phyloP scores from a whole-genome alignment of 345 rosid genomes.

The Euphorbia lathyris region DNA sequence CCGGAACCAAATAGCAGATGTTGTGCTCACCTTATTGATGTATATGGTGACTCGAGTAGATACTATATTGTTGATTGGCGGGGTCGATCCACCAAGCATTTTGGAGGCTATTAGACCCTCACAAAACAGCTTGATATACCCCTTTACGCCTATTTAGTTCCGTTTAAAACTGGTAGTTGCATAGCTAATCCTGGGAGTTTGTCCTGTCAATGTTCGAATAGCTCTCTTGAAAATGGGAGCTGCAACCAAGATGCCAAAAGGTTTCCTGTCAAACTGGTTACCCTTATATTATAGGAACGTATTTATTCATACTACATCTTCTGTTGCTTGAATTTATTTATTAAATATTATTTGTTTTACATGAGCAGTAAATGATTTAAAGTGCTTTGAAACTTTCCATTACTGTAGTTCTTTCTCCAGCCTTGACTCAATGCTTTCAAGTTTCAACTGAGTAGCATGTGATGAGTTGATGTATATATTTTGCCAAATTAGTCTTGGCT shows the following conservation, averaged over 20 bases:
- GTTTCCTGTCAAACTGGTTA: conserved; percentile 14
- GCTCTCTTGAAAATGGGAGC: not conserved
- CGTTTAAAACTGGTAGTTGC: conserved; percentile 24
- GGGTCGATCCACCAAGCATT: conserved; percentile 4
- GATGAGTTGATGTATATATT: no score
- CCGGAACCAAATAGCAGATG: not conserved
- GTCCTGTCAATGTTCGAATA: conserved; percentile 20
- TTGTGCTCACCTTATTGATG: conserved; percentile 17
- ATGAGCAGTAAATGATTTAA: no score
- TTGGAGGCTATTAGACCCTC: conserved; percentile 16
- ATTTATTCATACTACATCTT: no score
- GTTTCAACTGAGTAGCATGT: no score
- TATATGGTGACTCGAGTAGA: conserved; percentile 23
- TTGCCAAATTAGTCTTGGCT: no score
- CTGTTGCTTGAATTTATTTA: no score
- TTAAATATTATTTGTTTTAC: no score
- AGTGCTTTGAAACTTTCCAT: no score
- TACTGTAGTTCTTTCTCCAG: no score
- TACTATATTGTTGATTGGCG: not conserved
- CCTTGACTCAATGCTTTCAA: no score
- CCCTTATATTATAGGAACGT: no score
- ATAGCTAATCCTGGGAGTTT: conserved; percentile 1
- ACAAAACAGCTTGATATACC: not conserved
- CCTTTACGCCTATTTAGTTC: conserved; percentile 26
- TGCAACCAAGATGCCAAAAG: conserved; percentile 13